Base-by-base conservation (phyloP, 2,329 filamentous ascomycete genomes). In the Pseudonectria foliicola region DNA sequence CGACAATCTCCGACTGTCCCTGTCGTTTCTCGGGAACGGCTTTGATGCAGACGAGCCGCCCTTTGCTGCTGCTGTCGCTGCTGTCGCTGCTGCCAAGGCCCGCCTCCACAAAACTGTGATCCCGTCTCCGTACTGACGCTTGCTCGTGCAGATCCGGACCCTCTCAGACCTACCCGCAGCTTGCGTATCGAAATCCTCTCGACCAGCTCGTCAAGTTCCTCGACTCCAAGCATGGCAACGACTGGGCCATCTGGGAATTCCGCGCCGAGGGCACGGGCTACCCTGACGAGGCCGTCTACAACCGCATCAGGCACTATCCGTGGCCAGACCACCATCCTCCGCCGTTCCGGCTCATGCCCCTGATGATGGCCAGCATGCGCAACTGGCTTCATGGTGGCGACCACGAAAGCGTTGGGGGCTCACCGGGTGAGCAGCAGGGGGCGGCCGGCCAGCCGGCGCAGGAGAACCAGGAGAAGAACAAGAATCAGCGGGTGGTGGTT, bases 191-290 rank as follows among this genome's bases (percentile, higher is more conserved):
- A 54, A 98, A 95, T 56, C 90, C 90, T 0, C 80, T 95, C 32
- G 82, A 93, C 54, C 76, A 82, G 26, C 77, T 98, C 14, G 86
- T 96, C 40, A 75, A 77, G 45, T 98, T 90, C 58, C 80, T 98
- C 43, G 87, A 96, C 62, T 67, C 73, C 29, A 86, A 88, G 53
- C 92, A 98, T 62, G 82, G 75, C 18, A 65, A 78, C 16, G 68
- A 92, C 44, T 98, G 92, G 92, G 80, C 83, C 3, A 95, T 98
- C 52, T 98, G 90, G 87, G 92, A 98, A 63, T 98, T 98, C 52
- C 81, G 92, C 29, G 92, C 88, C 25, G 92, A 98, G 59, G 92
- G 92, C 5, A 95, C 92, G 0, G 92, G 92, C 2, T 98, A 98
- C 53, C 88, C 88, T 0, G 92, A 98, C 55, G 75, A 80, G 13